A percentile compares a stretch with the other conserved stretches of the same genome.
Evolutionary conservation across 2,329 filamentous ascomycete species (phyloP).

Genomic region (Aspergillus latus): DNA sequence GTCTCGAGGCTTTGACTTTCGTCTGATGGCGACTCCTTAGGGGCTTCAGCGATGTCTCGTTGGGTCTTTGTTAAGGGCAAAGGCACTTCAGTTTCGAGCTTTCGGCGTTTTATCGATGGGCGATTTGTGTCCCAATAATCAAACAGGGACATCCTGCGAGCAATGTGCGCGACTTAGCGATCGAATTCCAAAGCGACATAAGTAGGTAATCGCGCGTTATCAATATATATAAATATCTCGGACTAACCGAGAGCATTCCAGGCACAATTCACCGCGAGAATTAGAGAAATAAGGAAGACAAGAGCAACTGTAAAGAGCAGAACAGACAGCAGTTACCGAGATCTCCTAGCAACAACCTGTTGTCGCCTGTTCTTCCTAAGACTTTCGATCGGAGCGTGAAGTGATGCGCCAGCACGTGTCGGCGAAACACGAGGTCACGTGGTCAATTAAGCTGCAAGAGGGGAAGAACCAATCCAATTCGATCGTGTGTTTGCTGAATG

Average conservation of each 20-base stretch:
- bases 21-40: neutral
- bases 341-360: neutral
- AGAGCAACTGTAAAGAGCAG: no score
- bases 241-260: neutral
- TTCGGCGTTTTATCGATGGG: conserved; percentile 33
- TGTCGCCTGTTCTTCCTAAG: neutral
- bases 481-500: neutral
- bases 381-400: neutral
- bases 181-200: neutral
- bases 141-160: conserved; percentile 34
- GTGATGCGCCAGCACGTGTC: conserved; percentile 18
- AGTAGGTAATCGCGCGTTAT: conserved; percentile 1
- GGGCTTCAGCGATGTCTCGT: conserved; percentile 10
- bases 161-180: neutral
- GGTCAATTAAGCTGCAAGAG: conserved; percentile 13
- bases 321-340: neutral
- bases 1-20: conserved; percentile 38
- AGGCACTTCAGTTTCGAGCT: conserved; percentile 21
- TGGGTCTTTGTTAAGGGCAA: neutral
- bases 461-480: conserved; percentile 1
- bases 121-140: conserved; percentile 39
- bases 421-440: conserved; percentile 33
- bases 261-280: neutral
- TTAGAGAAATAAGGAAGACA: no score
- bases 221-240: conserved; percentile 7